Conservation (phyloP, 2,329 filamentous ascomycete species). For the Aureobasidium mangrovei region DNA sequence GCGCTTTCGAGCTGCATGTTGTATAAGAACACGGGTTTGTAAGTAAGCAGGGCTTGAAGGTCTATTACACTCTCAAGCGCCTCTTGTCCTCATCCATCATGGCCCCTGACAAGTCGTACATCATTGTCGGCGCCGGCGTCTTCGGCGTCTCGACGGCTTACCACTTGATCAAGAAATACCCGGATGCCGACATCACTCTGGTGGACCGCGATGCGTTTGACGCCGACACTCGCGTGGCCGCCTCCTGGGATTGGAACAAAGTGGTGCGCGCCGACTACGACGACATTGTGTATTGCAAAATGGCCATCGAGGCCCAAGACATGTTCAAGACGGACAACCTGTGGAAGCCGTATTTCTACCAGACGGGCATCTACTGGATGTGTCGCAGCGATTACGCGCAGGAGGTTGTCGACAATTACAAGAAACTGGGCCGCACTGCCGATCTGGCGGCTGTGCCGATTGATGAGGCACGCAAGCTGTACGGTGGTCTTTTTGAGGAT, state of each 20-base stretch:
- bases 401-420: conserved; percentile 43
- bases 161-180: conserved; percentile 33
- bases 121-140: conserved; percentile 29
- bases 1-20: neutral
- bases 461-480: conserved; percentile 46
- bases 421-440: conserved; percentile 39
- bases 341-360: conserved; percentile 45
- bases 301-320: conserved; percentile 58
- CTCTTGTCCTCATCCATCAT: neutral
- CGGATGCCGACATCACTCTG: conserved; percentile 32
- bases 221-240: conserved; percentile 38
- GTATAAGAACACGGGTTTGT: neutral
- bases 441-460: conserved; percentile 41
- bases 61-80: neutral
- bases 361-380: conserved; percentile 44
- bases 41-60: too few species aligned
- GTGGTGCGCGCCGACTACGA: conserved; percentile 62
- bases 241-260: conserved; percentile 67
- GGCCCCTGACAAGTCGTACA: conserved; percentile 20
- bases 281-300: conserved; percentile 52
- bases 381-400: conserved; percentile 39
- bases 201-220: conserved; percentile 31
- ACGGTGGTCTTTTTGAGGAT: conserved; percentile 50
- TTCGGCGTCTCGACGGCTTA: conserved; percentile 35
- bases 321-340: conserved; percentile 51